Conservation (phyloP, 2,329 filamentous ascomycete species). For the Monilinia laxa region DNA sequence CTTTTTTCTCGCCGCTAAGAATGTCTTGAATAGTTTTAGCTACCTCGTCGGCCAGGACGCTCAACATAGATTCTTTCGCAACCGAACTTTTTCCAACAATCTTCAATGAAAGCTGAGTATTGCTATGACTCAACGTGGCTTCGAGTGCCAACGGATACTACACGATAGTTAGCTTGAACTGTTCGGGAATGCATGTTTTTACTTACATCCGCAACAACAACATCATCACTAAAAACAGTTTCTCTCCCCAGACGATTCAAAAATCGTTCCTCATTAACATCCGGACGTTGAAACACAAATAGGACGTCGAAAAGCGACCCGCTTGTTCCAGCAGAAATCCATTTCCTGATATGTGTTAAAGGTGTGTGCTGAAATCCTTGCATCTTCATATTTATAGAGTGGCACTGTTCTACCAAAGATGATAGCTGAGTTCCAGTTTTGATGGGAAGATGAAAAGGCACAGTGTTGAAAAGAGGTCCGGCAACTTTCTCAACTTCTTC, state of each 20-base stretch:
- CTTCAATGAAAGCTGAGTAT: conserved; percentile 52
- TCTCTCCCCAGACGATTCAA: conserved; percentile 53
- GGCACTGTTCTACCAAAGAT: conserved; percentile 61
- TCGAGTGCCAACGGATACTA: conserved; percentile 70
- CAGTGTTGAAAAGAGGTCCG: conserved; percentile 86
- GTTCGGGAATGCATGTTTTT: conserved; percentile 17
- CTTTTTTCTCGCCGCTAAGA: background rate
- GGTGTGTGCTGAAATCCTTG: conserved; percentile 77
- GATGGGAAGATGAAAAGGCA: conserved; percentile 64
- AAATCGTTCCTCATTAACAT: conserved; percentile 33
- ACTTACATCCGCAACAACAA: conserved; percentile 44
- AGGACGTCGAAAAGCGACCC: conserved; percentile 72
- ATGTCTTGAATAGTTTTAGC: conserved; percentile 34
- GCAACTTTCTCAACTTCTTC: conserved; percentile 65
- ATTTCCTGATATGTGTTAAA: conserved; percentile 77
- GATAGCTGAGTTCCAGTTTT: conserved; percentile 53
- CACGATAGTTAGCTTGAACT: conserved; percentile 26
- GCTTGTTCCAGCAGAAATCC: conserved; percentile 56
- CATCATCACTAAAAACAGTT: conserved; percentile 49
- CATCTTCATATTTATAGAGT: conserved; percentile 66
- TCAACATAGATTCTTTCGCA: conserved; percentile 41
- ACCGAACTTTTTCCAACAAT: conserved; percentile 57
- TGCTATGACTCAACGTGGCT: conserved; percentile 53
- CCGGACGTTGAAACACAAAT: conserved; percentile 73
- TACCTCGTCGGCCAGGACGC: conserved; percentile 47